Base-by-base conservation (phyloP, 1,139 yeast genomes). In the Zhuliangozyma blackwelliae region DNA sequence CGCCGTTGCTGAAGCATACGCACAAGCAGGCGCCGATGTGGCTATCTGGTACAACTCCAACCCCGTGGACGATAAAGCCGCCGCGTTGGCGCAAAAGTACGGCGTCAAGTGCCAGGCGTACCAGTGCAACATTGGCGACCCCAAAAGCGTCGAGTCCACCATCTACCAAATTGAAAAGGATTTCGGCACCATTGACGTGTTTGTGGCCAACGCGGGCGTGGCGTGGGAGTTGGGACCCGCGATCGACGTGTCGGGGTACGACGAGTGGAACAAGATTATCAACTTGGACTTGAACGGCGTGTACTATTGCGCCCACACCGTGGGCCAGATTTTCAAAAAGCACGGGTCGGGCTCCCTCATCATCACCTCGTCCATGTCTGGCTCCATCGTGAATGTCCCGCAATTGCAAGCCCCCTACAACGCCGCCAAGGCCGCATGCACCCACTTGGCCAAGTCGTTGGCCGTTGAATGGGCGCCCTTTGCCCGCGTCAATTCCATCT, bases 121-220 rank as follows among this genome's bases (percentile, higher is more conserved):
- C 69, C 74, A 81, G 59, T 83, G 86, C 52, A 76, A 81, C 35
- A 72, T 88, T 37, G 70, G 83, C 21, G 77, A 77, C 45, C 62
- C 78, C 28, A 73, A 72, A 11, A 71, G 70, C 7, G 94, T 86
- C 26, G 78, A 76, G 49, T 51, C 54, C 22, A 76, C 79, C 7
- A 71, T 87, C 38, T 57, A 59, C 27, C 75, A 76, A 53, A 83
- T 82, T 44, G 79, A 72, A 49, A 51, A 67, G 48, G 95, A 87
- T 54, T 88, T 89, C 57, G 79, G 79, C 28, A 77, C 79, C 43
- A 81, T 88, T 49, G 96, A 88, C 55, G 71, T 87, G 27, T 82
- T 87, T 55, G 95, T 88, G 23, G 94, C 95, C 52, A 88, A 88
- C 59, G 96, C 96, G 20, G 96, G 96, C 44, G 78, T 86, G 31